A percentile compares a stretch with the other conserved stretches of the same genome.
Conservation (phyloP, 192 early-diverging fungal species). For the Backusella westeae region DNA sequence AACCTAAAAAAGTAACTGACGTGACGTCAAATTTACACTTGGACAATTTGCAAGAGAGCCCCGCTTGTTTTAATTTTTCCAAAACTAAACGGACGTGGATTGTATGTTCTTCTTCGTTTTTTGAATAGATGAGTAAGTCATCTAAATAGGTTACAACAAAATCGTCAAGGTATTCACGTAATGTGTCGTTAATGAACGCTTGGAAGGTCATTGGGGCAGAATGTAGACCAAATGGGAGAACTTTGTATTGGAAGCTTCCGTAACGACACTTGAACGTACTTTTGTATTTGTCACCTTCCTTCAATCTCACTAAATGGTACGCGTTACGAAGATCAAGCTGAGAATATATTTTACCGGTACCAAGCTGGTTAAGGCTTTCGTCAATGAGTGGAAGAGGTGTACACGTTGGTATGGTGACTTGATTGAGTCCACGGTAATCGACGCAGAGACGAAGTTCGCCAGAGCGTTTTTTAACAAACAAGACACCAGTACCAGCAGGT, state of each 20-base stretch:
- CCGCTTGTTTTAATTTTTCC: not conserved
- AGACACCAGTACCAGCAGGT: too few relatives aligned
- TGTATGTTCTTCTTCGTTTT: constrained; percentile 33
- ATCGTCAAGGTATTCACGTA: constrained; percentile 11
- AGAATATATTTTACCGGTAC: too few relatives aligned
- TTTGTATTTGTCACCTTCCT: not conserved
- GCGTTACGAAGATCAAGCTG: too few relatives aligned
- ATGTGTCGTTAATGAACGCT: constrained; percentile 34
- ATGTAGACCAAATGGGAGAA: constrained; percentile 31
- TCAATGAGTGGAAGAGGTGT: too few relatives aligned
- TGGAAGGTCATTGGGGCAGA: constrained; percentile 38
- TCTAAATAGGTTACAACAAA: constrained; percentile 40
- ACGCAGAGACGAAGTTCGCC: too few relatives aligned
- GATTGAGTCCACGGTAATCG: too few relatives aligned
- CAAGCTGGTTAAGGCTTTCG: too few relatives aligned
- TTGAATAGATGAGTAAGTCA: constrained; percentile 40
- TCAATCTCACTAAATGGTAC: too few relatives aligned
- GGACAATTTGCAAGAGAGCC: not conserved
- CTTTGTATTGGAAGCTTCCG: constrained; percentile 22
- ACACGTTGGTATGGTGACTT: too few relatives aligned
- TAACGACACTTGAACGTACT: not conserved
- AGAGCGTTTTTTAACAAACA: too few relatives aligned
- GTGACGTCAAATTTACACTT: constrained; percentile 18
- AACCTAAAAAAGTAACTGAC: constrained; percentile 11
- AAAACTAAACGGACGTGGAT: constrained; percentile 13